phyloP scores from a whole-genome alignment of 1,284 basidiomycete genomes.

The Porphyrellus sp. region DNA sequence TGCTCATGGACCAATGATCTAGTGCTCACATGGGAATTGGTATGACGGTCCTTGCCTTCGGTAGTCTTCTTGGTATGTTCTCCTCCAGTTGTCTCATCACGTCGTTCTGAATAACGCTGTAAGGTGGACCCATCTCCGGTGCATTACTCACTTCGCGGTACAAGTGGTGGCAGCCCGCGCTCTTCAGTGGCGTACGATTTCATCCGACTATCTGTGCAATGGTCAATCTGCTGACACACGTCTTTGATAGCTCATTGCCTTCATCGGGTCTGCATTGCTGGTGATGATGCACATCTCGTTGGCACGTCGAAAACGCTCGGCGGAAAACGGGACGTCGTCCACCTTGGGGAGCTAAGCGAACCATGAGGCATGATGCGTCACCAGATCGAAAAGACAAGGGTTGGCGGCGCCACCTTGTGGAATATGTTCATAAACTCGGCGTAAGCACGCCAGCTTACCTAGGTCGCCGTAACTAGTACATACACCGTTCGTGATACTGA shows the following conservation, averaged over 20 bases:
- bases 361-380: too few relatives aligned
- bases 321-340: not conserved
- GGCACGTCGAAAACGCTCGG: not conserved
- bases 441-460: too few relatives aligned
- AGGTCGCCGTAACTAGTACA: too few relatives aligned
- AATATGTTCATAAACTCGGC: too few relatives aligned
- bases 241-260: constrained; percentile 13
- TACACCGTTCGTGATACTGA: too few relatives aligned
- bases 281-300: constrained; percentile 19
- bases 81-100: not conserved
- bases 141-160: constrained; percentile 27
- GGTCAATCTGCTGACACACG: constrained; percentile 3
- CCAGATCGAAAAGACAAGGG: too few relatives aligned
- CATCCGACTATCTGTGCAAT: not conserved
- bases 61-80: constrained; percentile 12
- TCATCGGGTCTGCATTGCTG: constrained; percentile 16
- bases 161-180: constrained; percentile 29
- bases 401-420: too few relatives aligned
- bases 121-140: constrained; percentile 30
- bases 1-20: not conserved
- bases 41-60: constrained; percentile 5
- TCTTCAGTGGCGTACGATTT: constrained; percentile 27
- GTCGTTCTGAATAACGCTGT: not conserved
- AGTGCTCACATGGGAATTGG: constrained; percentile 29
- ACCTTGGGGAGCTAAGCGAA: not conserved